Evolutionary conservation across 208 protist genomes (phyloP), one percentile per base, ranked within the genome.

Genomic region (Crithidia thermophila): DNA sequence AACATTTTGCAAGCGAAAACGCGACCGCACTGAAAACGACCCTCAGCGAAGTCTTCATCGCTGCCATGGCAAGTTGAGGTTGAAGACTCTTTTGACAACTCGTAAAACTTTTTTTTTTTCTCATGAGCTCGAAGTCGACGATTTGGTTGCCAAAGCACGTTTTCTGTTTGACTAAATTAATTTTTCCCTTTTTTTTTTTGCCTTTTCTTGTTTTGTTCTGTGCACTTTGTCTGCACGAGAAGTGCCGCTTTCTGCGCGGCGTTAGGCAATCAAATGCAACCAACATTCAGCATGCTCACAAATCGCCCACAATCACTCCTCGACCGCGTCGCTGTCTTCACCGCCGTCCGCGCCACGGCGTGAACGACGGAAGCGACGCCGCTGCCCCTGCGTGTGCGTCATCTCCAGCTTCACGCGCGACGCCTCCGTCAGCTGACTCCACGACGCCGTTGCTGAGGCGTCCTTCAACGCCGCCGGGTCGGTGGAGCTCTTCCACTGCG

Each of bases 331-430:
- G 18, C 23, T 61, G 13, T 49, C 69, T n/a, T 72, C 57, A 5
- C 51, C 66, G n/a, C 57, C 31, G 14, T 55, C 62, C 14, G 40
- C 51, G 13, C 55, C 45, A 34, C 68, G 79, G 21, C 79, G 72
- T 25, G 66, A 53, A 16, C 85, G 82, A n/a, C 67, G 80, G 51
- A 88, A 91, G 45, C 73, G 69, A 27, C 81, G 71, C 14, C 85
- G 72, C 56, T 84, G 72, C 25, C 37, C 60, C 27, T 72, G 66
- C 45, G 76, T 78, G 63, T 79, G 77, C 43, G 36, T 37, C 73
- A 91, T 85, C 61, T 91, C 85, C 27, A 47, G 31, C 57, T 73
- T 65, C 47, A 88, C 85, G 14, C 79, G 66, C 75, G 72, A 49
- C 31, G 67, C 72, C 47, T 85, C 79, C 21, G 60, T 76, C 71